These are phyloP conservation scores for Populus davidiana DNA, from an alignment of 345 rosid genomes.

Conservation along the genomic window DNA sequence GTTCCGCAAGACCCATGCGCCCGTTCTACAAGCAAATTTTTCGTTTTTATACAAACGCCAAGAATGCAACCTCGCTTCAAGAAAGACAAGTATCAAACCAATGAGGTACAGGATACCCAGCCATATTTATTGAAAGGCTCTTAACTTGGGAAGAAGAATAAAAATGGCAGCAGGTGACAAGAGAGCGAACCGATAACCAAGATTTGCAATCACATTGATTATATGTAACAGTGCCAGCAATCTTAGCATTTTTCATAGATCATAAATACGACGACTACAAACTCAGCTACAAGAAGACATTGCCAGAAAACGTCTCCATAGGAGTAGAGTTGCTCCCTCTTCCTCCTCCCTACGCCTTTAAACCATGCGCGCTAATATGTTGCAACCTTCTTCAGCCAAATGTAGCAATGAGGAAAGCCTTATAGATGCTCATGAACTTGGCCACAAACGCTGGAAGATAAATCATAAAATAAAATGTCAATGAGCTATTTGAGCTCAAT, in stretches of 20 bases:
- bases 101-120: neutral
- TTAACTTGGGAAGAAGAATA: neutral
- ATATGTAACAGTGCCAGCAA: neutral
- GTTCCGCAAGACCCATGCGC: too few relatives aligned
- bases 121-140: neutral
- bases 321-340: neutral
- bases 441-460: constrained; percentile 76
- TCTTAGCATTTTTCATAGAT: neutral
- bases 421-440: constrained; percentile 93
- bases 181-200: neutral
- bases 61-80: neutral
- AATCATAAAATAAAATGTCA: neutral
- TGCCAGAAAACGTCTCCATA: neutral
- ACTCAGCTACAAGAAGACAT: neutral
- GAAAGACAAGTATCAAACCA: neutral
- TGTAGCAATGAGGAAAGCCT: constrained; percentile 74
- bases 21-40: too few relatives aligned
- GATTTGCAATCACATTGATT: neutral
- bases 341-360: too few relatives aligned
- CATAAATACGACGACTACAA: too few relatives aligned
- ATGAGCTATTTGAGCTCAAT: neutral
- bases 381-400: constrained; percentile 53
- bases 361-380: neutral
- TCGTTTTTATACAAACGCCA: too few relatives aligned
- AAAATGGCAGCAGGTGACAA: neutral